Evolutionary conservation across 257 asterid genomes (phyloP).

Genomic region (Solanum neorickii): DNA sequence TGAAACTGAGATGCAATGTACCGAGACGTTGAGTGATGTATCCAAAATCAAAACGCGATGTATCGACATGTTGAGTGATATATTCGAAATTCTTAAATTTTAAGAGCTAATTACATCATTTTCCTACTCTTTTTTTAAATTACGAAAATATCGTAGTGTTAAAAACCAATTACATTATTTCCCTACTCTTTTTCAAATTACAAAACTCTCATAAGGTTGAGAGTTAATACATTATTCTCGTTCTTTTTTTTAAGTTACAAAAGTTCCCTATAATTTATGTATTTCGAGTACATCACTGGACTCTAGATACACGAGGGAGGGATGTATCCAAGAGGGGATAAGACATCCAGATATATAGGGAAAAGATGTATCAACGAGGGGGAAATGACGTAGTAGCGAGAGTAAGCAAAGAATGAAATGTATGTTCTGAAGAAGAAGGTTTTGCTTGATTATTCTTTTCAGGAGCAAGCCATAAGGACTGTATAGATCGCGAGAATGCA

Average conservation of each 20-base stretch:
- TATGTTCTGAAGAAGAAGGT: too few relatives aligned
- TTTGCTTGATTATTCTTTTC: too few relatives aligned
- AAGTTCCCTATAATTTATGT: neutral
- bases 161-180: neutral
- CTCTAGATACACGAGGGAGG: neutral
- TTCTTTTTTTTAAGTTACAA: neutral
- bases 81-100: neutral
- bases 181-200: neutral
- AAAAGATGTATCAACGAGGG: neutral
- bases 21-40: neutral
- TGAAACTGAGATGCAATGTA: too few relatives aligned
- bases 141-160: neutral
- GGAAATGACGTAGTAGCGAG: neutral
- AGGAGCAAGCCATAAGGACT: too few relatives aligned
- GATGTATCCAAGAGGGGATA: too few relatives aligned
- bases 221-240: too few relatives aligned
- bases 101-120: too few relatives aligned
- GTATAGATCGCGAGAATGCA: too few relatives aligned
- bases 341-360: too few relatives aligned
- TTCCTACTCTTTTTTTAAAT: neutral
- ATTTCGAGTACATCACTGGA: too few relatives aligned
- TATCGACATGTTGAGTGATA: neutral
- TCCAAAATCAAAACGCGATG: accelerated
- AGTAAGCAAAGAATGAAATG: neutral
- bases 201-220: neutral